phyloP scores from a whole-genome alignment of 768 basidiomycete genomes.

The Sarcodon aspratus region DNA sequence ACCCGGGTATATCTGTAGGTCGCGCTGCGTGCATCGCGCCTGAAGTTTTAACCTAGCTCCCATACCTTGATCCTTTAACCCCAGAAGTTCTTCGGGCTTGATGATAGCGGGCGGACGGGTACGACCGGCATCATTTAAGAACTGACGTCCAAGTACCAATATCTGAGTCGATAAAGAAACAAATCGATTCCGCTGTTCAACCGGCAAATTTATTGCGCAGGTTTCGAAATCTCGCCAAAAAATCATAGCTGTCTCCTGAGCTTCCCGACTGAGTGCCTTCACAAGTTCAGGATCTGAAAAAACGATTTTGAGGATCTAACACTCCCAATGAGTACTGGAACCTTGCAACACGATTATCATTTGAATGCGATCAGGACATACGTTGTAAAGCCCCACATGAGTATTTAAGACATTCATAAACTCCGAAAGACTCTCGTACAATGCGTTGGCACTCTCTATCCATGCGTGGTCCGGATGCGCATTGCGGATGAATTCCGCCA shows the following conservation, averaged over 20 bases:
- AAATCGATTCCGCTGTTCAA: conserved; percentile 65
- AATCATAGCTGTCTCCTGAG: conserved; percentile 79
- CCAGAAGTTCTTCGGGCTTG: conserved; percentile 55
- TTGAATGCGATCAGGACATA: conserved; percentile 24
- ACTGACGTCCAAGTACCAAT: conserved; percentile 75
- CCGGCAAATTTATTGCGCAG: conserved; percentile 86
- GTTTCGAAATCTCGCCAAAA: conserved; percentile 98
- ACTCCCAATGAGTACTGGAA: conserved; percentile 2
- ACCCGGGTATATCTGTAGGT: conserved; percentile 73
- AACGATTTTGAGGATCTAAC: conserved; percentile 59
- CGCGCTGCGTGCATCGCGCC: conserved; percentile 65
- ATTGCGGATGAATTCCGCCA: conserved; percentile 88
- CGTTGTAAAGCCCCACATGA: conserved; percentile 81
- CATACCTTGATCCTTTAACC: conserved; percentile 69
- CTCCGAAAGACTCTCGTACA: conserved; percentile 88
- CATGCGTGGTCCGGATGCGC: conserved; percentile 83
- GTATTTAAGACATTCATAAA: conserved; percentile 98
- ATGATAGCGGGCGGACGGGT: conserved; percentile 59
- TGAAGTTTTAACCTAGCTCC: conserved; percentile 64
- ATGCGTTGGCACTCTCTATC: conserved; percentile 74
- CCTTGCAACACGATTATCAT: conserved; percentile 4
- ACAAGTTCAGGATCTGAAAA: conserved; percentile 58
- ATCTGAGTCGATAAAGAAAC: conserved; percentile 88
- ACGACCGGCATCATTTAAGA: conserved; percentile 57
- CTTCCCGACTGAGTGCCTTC: conserved; percentile 58